A percentile compares a stretch with the other conserved stretches of the same genome.
Conservation (phyloP, 306 rosid genomes). For the Castanopsis chinensis region DNA sequence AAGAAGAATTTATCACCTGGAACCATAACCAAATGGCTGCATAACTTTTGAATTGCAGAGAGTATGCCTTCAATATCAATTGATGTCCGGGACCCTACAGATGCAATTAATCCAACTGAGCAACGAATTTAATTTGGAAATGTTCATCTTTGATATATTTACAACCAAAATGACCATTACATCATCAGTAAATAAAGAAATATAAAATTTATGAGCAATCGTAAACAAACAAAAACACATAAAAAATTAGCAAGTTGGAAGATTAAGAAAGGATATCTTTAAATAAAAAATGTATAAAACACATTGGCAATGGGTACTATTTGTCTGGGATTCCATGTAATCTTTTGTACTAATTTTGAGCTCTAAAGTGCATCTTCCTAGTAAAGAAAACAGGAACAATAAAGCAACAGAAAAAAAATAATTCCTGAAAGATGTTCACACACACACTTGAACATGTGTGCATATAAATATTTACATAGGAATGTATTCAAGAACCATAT, state of each 20-base stretch:
- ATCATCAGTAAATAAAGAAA: background rate
- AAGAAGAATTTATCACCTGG: constrained; percentile 59
- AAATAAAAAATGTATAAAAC: background rate
- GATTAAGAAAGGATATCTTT: background rate
- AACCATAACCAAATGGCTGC: constrained; percentile 77
- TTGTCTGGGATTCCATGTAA: background rate
- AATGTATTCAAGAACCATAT: no score
- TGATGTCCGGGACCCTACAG: constrained; percentile 52
- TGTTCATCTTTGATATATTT: background rate
- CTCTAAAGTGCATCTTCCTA: background rate
- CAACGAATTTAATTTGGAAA: constrained; percentile 20
- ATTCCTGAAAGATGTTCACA: no score
- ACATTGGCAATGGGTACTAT: background rate
- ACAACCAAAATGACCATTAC: background rate
- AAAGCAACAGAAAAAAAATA: background rate
- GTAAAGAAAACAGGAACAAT: background rate
- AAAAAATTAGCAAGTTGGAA: background rate
- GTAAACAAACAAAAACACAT: background rate
- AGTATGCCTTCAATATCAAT: constrained; percentile 63
- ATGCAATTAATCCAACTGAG: constrained; percentile 28
- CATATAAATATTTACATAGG: no score
- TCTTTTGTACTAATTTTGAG: background rate
- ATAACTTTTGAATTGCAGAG: constrained; percentile 70
- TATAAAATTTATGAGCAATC: no score
- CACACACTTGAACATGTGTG: no score